Evolutionary conservation across 2,329 filamentous ascomycete species (phyloP).

Genomic region (Arachnopeziza araneosa): DNA sequence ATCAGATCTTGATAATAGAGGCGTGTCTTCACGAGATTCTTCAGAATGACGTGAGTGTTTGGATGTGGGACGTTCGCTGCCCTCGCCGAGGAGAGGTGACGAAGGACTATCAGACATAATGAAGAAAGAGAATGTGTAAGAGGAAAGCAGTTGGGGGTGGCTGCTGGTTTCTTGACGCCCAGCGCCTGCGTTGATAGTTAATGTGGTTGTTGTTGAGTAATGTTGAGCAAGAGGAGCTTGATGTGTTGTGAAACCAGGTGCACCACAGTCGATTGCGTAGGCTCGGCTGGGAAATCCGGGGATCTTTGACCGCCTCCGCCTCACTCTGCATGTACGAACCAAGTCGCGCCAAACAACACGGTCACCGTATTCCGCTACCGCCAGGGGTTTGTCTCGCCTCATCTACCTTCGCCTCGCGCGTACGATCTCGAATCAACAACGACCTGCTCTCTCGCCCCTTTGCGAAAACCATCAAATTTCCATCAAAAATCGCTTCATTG

Average conservation of each 20-base stretch:
- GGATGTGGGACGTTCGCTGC: slow-evolving; percentile 18
- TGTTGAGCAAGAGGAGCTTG: slow-evolving; percentile 2
- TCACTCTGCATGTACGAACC: neutral
- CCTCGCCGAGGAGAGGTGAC: slow-evolving; percentile 23
- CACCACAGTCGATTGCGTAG: neutral
- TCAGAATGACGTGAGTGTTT: slow-evolving; percentile 20
- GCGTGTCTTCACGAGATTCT: slow-evolving; percentile 29
- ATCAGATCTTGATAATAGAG: slow-evolving; percentile 32
- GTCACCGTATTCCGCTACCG: slow-evolving; percentile 20
- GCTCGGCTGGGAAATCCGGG: neutral
- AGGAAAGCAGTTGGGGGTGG: neutral
- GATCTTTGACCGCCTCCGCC: neutral
- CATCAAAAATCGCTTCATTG: neutral
- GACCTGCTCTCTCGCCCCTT: neutral
- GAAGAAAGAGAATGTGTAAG: neutral
- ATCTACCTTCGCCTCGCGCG: too few species aligned
- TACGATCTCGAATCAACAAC: neutral
- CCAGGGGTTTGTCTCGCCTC: too few species aligned
- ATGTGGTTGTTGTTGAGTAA: neutral
- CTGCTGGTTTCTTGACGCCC: slow-evolving; percentile 8
- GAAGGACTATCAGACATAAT: slow-evolving; percentile 29
- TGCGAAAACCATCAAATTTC: neutral
- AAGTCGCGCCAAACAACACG: too few species aligned
- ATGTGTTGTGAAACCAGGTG: neutral
- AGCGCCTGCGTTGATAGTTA: slow-evolving; percentile 1